A percentile compares a stretch with the other conserved stretches of the same genome.
These are phyloP conservation scores for Rhodamnia rubescens DNA, from an alignment of 345 rosid genomes.

Conservation along the genomic window DNA sequence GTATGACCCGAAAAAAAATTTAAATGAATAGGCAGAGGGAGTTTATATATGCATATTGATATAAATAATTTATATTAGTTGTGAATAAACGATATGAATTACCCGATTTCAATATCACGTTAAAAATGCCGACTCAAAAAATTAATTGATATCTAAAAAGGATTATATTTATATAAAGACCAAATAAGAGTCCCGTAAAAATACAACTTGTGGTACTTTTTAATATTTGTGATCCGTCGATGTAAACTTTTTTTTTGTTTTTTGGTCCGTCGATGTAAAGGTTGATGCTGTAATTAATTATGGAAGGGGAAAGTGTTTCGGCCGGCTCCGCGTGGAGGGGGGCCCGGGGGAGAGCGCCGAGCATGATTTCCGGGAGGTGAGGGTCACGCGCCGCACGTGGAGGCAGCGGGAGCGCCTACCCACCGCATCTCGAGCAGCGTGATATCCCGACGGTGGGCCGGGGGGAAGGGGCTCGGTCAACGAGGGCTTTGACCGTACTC, in stretches of 20 bases:
- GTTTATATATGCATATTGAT: not conserved
- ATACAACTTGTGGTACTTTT: not conserved
- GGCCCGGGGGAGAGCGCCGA: not conserved
- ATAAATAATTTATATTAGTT: not conserved
- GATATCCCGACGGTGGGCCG: not conserved
- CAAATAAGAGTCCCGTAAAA: not conserved
- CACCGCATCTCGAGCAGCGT: slow-evolving; percentile 4
- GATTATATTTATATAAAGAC: not conserved
- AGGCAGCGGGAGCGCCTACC: not conserved
- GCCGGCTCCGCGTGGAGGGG: not conserved
- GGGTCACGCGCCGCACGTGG: slow-evolving; percentile 11
- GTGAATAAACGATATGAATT: not conserved
- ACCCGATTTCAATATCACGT: rapidly evolving
- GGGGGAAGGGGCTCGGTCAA: not conserved
- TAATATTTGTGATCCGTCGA: not conserved
- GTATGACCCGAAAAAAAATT: not conserved
- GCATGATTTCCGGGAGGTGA: not conserved
- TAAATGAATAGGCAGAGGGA: not conserved
- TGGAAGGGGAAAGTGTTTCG: not conserved
- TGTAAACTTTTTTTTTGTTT: too few species aligned
- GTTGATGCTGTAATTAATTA: not conserved
- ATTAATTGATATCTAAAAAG: not conserved
- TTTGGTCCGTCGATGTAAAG: not conserved
- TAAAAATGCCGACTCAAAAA: not conserved
- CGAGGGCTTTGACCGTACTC: slow-evolving; percentile 4